These are phyloP conservation scores for Chenopodium formosanum DNA, from an alignment of 148 eudicot genomes.

Conservation along the genomic window DNA sequence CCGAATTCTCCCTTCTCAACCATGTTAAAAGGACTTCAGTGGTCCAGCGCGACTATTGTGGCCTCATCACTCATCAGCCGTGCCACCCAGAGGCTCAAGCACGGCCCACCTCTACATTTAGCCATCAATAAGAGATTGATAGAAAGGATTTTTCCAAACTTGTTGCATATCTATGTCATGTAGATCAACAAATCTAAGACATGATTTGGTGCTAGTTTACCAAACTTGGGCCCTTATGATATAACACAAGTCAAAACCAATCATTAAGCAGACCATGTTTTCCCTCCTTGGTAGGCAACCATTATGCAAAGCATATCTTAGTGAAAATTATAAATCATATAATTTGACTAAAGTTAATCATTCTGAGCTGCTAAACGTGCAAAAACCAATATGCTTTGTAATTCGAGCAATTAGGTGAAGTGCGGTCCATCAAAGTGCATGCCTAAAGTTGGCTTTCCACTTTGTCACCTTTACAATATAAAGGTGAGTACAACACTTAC, in stretches of 20 bases:
- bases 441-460: conserved; percentile 25
- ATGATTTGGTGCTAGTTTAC: conserved; percentile 3
- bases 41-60: too few relatives aligned
- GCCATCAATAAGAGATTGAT: not conserved
- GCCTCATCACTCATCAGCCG: too few relatives aligned
- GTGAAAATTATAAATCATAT: conserved; percentile 3
- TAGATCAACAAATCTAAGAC: not conserved
- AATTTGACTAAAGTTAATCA: conserved; percentile 11
- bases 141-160: not conserved
- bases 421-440: conserved; percentile 37
- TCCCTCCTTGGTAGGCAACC: not conserved
- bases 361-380: conserved; percentile 14
- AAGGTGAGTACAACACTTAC: conserved; percentile 3
- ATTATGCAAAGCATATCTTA: not conserved
- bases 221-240: conserved; percentile 1
- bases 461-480: conserved; percentile 15
- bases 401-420: conserved; percentile 41
- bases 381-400: conserved; percentile 25
- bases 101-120: too few relatives aligned
- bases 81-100: too few relatives aligned
- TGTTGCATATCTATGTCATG: not conserved
- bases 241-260: conserved; percentile 16
- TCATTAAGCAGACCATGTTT: conserved; percentile 5
- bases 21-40: too few relatives aligned
- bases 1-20: too few relatives aligned